Percentiles rank a stretch among this genome's conserved stretches.
phyloP scores from a whole-genome alignment of 768 basidiomycete genomes.

The Tylopilus cervinicoccineus region DNA sequence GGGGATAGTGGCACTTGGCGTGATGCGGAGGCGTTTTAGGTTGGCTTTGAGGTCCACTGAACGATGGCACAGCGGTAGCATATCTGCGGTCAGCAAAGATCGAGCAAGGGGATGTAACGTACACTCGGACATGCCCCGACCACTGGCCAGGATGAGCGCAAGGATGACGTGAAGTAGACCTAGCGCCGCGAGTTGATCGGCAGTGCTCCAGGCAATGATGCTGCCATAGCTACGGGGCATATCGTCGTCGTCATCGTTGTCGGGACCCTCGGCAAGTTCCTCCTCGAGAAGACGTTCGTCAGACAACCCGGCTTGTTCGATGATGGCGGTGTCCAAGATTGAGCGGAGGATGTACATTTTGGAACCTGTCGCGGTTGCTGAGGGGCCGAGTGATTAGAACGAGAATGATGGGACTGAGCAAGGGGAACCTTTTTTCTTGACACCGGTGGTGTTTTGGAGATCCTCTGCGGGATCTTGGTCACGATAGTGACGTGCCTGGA shows the following conservation, averaged over 20 bases:
- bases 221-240: constrained; percentile 55
- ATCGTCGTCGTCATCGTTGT: constrained; percentile 46
- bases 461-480: constrained; percentile 37
- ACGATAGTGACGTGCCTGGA: constrained; percentile 55
- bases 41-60: constrained; percentile 70
- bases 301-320: constrained; percentile 55
- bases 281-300: constrained; percentile 43
- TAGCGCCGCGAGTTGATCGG: constrained; percentile 61
- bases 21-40: constrained; percentile 66
- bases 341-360: constrained; percentile 87
- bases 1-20: constrained; percentile 44
- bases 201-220: constrained; percentile 67
- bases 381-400: not conserved
- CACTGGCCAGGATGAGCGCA: constrained; percentile 78
- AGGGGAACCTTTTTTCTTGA: constrained; percentile 64
- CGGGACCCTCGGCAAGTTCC: constrained; percentile 47
- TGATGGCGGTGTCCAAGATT: constrained; percentile 53
- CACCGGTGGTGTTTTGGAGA: constrained; percentile 46
- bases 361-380: constrained; percentile 52
- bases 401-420: not conserved
- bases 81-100: not conserved
- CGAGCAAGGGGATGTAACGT: constrained; percentile 8
- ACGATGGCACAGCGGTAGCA: not conserved
- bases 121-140: constrained; percentile 74
- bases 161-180: constrained; percentile 83